Evolutionary conservation across 1,284 basidiomycete genomes (phyloP).

Genomic region (Rhodofomes roseus): DNA sequence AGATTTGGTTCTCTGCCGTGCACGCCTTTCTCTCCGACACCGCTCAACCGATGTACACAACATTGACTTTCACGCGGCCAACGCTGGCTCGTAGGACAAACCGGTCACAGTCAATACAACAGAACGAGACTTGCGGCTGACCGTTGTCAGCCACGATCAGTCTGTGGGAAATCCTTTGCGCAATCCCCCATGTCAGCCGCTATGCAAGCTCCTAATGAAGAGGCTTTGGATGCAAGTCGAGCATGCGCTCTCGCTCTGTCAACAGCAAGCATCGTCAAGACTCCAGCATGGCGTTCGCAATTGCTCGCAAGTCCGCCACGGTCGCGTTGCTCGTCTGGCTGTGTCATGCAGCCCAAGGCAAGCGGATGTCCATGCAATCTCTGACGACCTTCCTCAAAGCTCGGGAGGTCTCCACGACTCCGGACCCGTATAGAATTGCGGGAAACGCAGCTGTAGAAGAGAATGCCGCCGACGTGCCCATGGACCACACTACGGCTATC

Average conservation of each 20-base stretch:
- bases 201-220: neutral
- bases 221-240: no score
- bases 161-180: neutral
- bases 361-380: neutral
- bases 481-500: constrained; percentile 1
- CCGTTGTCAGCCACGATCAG: neutral
- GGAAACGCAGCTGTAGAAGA: neutral
- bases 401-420: neutral
- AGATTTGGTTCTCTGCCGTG: no score
- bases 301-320: neutral
- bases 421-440: neutral
- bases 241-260: neutral
- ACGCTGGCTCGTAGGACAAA: no score
- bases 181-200: neutral
- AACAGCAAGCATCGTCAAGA: neutral
- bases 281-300: neutral
- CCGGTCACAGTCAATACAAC: no score
- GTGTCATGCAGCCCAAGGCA: neutral
- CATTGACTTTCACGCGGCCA: no score
- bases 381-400: neutral
- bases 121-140: no score
- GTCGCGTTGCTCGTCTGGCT: neutral
- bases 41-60: no score
- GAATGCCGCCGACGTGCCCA: constrained; percentile 1
- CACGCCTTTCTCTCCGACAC: no score